phyloP scores from a whole-genome alignment of 176 grass and related monocot genomes.

The Leersia perrieri region DNA sequence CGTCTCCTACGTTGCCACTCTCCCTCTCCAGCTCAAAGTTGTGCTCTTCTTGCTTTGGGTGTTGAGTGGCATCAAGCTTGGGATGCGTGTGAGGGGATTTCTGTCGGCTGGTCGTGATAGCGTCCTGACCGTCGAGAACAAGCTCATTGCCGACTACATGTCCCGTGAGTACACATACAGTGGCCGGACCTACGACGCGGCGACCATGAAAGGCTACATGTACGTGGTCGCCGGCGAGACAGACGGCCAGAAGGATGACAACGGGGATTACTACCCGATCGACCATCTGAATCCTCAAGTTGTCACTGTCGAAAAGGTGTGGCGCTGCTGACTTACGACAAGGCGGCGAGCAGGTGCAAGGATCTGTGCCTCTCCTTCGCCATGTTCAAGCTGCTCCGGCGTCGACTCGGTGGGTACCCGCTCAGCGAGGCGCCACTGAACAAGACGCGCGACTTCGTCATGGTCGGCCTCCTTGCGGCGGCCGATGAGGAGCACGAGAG shows the following conservation, averaged over 20 bases:
- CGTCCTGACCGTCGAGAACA: background rate
- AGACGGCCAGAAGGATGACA: background rate
- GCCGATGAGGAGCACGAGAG: background rate
- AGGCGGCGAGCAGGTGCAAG: background rate
- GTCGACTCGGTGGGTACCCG: background rate
- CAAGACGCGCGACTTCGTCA: slow-evolving; percentile 16
- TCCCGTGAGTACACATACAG: background rate
- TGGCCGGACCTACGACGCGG: background rate
- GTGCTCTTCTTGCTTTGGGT: background rate
- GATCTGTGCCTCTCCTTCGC: slow-evolving; percentile 11
- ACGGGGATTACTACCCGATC: background rate
- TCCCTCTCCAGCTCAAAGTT: background rate
- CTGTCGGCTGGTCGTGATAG: background rate
- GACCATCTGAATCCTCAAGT: background rate
- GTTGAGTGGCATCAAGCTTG: background rate
- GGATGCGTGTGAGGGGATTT: background rate
- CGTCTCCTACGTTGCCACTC: background rate
- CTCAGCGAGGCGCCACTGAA: background rate
- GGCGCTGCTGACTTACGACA: background rate
- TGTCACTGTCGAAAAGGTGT: background rate
- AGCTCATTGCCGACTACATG: slow-evolving; percentile 20
- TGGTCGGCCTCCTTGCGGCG: background rate
- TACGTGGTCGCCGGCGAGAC: slow-evolving; percentile 8
- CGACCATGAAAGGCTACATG: background rate
- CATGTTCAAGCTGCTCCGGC: slow-evolving; percentile 22